phyloP scores from a whole-genome alignment of 352 stramenopile genomes.

The Globisporangium yorkense region DNA sequence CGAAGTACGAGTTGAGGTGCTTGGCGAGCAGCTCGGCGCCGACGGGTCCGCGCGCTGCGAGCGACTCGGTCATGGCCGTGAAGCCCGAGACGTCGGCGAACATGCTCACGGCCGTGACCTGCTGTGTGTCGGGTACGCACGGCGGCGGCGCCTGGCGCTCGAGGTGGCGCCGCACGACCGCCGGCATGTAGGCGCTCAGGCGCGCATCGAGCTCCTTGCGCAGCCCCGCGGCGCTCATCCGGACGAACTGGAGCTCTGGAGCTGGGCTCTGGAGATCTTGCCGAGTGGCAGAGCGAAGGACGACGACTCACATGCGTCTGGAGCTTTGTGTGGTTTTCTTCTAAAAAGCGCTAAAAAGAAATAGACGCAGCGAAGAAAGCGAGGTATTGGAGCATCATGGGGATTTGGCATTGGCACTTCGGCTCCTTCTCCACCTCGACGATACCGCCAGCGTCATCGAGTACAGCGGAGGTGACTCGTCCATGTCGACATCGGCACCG shows the following conservation, averaged over 20 bases:
- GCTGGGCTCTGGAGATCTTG: no score
- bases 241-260: not conserved
- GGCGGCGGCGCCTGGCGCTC: conserved; percentile 39
- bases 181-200: conserved; percentile 76
- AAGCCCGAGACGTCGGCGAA: conserved; percentile 94
- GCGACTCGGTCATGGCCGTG: conserved; percentile 90
- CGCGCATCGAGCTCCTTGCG: conserved; percentile 82
- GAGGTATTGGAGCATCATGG: no score
- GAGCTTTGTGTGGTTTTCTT: no score
- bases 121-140: conserved; percentile 63
- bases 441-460: no score
- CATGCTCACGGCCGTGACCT: conserved; percentile 83
- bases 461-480: no score
- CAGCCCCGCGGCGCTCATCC: conserved; percentile 19
- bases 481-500: no score
- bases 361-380: no score
- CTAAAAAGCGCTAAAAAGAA: no score
- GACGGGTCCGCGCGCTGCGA: conserved; percentile 75
- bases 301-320: no score
- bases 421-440: no score
- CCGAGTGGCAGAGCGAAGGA: not conserved
- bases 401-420: no score
- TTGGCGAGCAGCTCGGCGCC: conserved; percentile 88
- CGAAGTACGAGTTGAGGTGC: conserved; percentile 94
- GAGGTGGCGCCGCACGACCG: conserved; percentile 68